A percentile compares a stretch with the other conserved stretches of the same genome.
phyloP scores from a whole-genome alignment of 306 rosid species.

The Gastrolobium bilobum region DNA sequence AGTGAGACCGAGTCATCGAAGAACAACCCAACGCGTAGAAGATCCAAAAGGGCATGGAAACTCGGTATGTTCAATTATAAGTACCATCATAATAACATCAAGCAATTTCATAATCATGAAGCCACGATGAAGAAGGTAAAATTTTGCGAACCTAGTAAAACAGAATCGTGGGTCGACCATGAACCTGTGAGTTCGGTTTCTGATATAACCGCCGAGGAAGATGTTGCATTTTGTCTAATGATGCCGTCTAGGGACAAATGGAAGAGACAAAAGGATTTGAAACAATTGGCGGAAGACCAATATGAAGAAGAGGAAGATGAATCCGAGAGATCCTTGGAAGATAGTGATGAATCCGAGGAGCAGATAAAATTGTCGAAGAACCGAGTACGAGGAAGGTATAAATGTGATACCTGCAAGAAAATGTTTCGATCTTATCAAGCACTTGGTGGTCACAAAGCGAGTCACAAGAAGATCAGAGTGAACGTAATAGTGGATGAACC shows the following conservation, averaged over 20 bases:
- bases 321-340: slow-evolving; percentile 53
- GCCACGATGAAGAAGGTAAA: slow-evolving; percentile 39
- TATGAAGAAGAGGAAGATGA: slow-evolving; percentile 22
- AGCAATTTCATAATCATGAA: slow-evolving; percentile 43
- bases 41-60: slow-evolving; percentile 80
- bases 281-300: not conserved
- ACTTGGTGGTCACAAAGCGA: slow-evolving; percentile 92
- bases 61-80: slow-evolving; percentile 21
- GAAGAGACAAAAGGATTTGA: slow-evolving; percentile 49
- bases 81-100: slow-evolving; percentile 30
- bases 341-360: slow-evolving; percentile 71
- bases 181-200: slow-evolving; percentile 84
- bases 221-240: slow-evolving; percentile 90
- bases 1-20: slow-evolving; percentile 93
- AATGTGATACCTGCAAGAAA: slow-evolving; percentile 90
- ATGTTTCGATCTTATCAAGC: slow-evolving; percentile 91
- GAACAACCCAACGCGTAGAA: slow-evolving; percentile 66
- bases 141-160: slow-evolving; percentile 29
- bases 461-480: slow-evolving; percentile 83
- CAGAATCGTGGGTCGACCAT: slow-evolving; percentile 60
- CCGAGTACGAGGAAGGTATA: slow-evolving; percentile 60
- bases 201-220: slow-evolving; percentile 79
- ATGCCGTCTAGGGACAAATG: slow-evolving; percentile 87
- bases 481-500: slow-evolving; percentile 26
- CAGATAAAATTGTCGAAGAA: slow-evolving; percentile 54